Evolutionary conservation across 208 protist species (phyloP).

Genomic region (Wallacemonas sp.): DNA sequence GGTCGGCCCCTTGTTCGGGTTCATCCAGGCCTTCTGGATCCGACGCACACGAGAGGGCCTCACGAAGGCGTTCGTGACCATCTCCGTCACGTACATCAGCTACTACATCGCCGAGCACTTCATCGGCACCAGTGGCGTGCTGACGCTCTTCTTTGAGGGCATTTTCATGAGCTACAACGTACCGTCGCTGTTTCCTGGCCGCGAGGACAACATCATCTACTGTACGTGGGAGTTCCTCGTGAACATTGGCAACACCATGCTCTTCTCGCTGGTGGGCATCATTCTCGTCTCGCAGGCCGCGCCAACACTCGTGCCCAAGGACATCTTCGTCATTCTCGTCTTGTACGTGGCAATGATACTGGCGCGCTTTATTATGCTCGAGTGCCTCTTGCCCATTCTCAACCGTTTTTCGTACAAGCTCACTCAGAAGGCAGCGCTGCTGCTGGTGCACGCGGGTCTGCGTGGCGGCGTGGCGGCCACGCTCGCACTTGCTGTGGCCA

Average conservation of each 20-base stretch:
- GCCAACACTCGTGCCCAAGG: constrained; percentile 42
- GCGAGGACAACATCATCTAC: constrained; percentile 72
- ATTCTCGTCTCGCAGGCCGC: constrained; percentile 79
- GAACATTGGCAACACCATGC: constrained; percentile 81
- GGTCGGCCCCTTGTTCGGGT: constrained; percentile 70
- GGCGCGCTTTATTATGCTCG: constrained; percentile 64
- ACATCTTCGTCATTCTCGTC: constrained; percentile 57
- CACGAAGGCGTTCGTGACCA: constrained; percentile 74
- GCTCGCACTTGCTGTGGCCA: constrained; percentile 69
- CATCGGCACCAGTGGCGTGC: constrained; percentile 77
- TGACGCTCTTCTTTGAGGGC: constrained; percentile 84
- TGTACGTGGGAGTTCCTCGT: constrained; percentile 88
- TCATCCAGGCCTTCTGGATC: constrained; percentile 68
- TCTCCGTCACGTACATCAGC: constrained; percentile 83
- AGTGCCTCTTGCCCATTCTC: constrained; percentile 64
- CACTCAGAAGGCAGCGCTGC: constrained; percentile 41
- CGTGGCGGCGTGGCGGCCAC: constrained; percentile 81
- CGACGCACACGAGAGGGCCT: constrained; percentile 47
- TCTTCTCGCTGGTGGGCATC: constrained; percentile 88
- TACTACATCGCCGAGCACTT: constrained; percentile 77
- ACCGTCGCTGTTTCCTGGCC: constrained; percentile 74
- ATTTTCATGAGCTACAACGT: constrained; percentile 79
- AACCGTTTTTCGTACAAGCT: constrained; percentile 69
- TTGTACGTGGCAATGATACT: constrained; percentile 72
- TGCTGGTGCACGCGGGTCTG: constrained; percentile 75